A percentile compares a stretch with the other conserved stretches of the same genome.
Evolutionary conservation across 1,284 basidiomycete species (phyloP).

Genomic region (Rugosomyces carneus): DNA sequence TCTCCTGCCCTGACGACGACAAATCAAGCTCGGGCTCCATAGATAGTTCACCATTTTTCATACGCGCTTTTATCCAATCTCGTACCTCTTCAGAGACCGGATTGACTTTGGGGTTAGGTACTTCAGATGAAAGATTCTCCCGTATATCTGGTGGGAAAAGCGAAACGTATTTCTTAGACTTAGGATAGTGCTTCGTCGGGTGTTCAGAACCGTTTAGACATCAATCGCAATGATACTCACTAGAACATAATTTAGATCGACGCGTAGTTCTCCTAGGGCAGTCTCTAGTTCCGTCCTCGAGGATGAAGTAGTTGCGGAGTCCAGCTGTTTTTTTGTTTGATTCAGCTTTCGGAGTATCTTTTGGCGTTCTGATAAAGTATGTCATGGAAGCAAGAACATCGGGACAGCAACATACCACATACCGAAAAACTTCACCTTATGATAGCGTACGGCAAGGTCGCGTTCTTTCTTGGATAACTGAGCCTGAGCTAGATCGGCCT

Average conservation of each 20-base stretch:
- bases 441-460: slow-evolving; percentile 68
- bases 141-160: slow-evolving; percentile 71
- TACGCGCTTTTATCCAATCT: slow-evolving; percentile 52
- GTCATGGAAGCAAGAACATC: too few species aligned
- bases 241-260: slow-evolving; percentile 82
- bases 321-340: slow-evolving; percentile 49
- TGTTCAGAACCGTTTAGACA: neutral
- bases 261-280: slow-evolving; percentile 53
- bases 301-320: slow-evolving; percentile 27
- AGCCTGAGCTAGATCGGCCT: slow-evolving; percentile 63
- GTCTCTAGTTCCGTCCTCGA: slow-evolving; percentile 40
- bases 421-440: slow-evolving; percentile 90
- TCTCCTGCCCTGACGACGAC: slow-evolving; percentile 15
- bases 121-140: slow-evolving; percentile 22
- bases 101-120: slow-evolving; percentile 29
- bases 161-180: slow-evolving; percentile 79
- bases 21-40: slow-evolving; percentile 53
- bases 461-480: slow-evolving; percentile 72
- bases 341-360: slow-evolving; percentile 73
- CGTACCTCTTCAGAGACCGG: slow-evolving; percentile 58
- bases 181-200: slow-evolving; percentile 66
- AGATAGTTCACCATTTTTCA: slow-evolving; percentile 59
- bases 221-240: slow-evolving; percentile 37
- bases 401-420: slow-evolving; percentile 27
- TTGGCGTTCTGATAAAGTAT: slow-evolving; percentile 56